Evolutionary conservation across 345 rosid genomes (phyloP).

Genomic region (Arabis alpina): DNA sequence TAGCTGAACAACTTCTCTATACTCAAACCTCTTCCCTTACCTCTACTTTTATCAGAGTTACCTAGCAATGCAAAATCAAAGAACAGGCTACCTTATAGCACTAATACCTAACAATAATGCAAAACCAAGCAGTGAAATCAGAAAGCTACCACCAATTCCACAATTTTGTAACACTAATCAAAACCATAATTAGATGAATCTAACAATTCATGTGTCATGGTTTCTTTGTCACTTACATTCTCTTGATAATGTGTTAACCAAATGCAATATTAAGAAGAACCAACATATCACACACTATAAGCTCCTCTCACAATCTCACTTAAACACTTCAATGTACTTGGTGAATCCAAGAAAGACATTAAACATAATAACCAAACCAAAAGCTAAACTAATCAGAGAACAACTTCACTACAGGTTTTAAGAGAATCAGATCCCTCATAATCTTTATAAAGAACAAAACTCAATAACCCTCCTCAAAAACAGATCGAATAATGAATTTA

Average conservation of each 20-base stretch:
- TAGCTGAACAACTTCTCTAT: background rate
- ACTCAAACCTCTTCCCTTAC: background rate
- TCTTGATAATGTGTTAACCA: background rate
- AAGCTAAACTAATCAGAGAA: background rate
- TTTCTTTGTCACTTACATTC: background rate
- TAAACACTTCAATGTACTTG: background rate
- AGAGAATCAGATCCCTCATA: slow-evolving; percentile 33
- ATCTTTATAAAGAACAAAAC: background rate
- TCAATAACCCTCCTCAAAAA: background rate
- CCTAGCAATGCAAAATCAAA: slow-evolving; percentile 1
- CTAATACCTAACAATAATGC: slow-evolving; percentile 4
- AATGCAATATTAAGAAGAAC: slow-evolving; percentile 1
- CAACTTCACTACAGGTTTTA: slow-evolving; percentile 10
- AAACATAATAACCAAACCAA: slow-evolving; percentile 6
- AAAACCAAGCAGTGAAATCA: background rate
- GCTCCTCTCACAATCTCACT: slow-evolving; percentile 11
- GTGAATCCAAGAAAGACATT: slow-evolving; percentile 8
- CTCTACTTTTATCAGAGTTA: background rate
- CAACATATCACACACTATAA: slow-evolving; percentile 12
- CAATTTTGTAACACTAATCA: background rate
- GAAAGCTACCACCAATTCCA: slow-evolving; percentile 8
- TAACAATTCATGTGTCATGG: background rate
- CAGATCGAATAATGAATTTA: slow-evolving; percentile 36
- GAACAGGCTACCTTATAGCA: background rate
- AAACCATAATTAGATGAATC: slow-evolving; percentile 5